A percentile compares a stretch with the other conserved stretches of the same genome.
Evolutionary conservation across 116 monocot species (phyloP).

Genomic region (Trichopus zeylanicus): DNA sequence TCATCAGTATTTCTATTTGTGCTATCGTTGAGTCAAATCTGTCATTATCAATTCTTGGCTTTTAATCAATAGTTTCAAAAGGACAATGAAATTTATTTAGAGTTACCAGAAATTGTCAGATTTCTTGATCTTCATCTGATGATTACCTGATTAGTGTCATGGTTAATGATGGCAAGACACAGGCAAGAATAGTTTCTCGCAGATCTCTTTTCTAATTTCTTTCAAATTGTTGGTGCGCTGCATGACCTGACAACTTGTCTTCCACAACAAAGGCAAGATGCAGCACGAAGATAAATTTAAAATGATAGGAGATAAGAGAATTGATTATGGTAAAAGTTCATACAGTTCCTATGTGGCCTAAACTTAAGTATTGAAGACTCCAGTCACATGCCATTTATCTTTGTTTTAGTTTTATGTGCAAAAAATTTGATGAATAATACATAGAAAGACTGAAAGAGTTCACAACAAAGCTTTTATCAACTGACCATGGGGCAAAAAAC

Average conservation of each 20-base stretch:
- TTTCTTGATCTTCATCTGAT: too few relatives aligned
- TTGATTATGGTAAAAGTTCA: neutral
- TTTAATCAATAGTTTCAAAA: too few relatives aligned
- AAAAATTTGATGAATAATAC: neutral
- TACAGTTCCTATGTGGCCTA: neutral
- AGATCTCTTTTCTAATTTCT: too few relatives aligned
- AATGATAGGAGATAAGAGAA: neutral
- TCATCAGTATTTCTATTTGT: too few relatives aligned
- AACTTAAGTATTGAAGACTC: neutral
- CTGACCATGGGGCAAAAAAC: constrained; percentile 99
- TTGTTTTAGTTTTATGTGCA: neutral
- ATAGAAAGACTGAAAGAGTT: neutral
- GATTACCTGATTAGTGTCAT: too few relatives aligned
- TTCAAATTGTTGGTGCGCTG: too few relatives aligned
- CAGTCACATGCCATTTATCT: neutral
- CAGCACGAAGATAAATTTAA: neutral
- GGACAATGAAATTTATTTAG: too few relatives aligned
- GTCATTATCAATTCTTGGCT: too few relatives aligned
- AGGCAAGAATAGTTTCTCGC: too few relatives aligned
- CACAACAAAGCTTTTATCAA: neutral
- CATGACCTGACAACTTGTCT: neutral
- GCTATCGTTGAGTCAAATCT: too few relatives aligned
- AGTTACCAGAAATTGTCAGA: too few relatives aligned
- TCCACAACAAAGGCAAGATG: neutral
- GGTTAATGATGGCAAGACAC: too few relatives aligned